Evolutionary conservation across 2,329 filamentous ascomycete genomes (phyloP), one percentile per base, ranked within the genome.

Genomic region (Sordariomycetes sp.): DNA sequence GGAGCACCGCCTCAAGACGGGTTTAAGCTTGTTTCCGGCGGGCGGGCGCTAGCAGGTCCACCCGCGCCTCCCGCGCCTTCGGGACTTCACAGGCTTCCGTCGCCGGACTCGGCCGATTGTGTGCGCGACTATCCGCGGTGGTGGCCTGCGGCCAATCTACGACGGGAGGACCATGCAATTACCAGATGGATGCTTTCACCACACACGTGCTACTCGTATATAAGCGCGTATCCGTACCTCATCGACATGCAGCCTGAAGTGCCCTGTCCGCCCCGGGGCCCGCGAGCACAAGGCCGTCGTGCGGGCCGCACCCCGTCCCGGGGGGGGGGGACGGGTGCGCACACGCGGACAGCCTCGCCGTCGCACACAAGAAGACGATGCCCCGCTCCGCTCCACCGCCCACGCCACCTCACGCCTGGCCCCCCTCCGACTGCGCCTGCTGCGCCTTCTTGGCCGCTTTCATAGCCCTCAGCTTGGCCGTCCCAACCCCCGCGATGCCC

Each of bases 401-500:
- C 45, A 50, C 10, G 13, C 39, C 8, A 2, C 45, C 45, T 50
- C 45, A 22, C 45, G 10, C 28, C 15, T 50, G 28, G 4, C 8
- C 28, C 54, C 3, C 34, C 34, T 45, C 39, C 10, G 15, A n/a
- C 15, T 17, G 45, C n/a, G 22, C 55, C 10, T 17, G 28, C 55
- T 52, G 55, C 24, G 55, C 55, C 55, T 55, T 59, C 56, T 61
- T 57, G 3, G 80, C 82, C 55, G 75, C 76, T 55, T 82, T 80
- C 57, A 85, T 75, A 57, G 87, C 85, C 76, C 82, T 87, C 63
- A 84, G 78, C 78, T 89, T 94, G 54, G 91, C 91, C 3, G 90
- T 96, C 6, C 91, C 91, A 59, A 95, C 70, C 2, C 91, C 92
- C 17, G 81, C 81, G 55, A 92, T 79, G 42, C 91, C 91, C 1